Conservation (phyloP, 2,329 filamentous ascomycete species). For the Talaromyces sp. region DNA sequence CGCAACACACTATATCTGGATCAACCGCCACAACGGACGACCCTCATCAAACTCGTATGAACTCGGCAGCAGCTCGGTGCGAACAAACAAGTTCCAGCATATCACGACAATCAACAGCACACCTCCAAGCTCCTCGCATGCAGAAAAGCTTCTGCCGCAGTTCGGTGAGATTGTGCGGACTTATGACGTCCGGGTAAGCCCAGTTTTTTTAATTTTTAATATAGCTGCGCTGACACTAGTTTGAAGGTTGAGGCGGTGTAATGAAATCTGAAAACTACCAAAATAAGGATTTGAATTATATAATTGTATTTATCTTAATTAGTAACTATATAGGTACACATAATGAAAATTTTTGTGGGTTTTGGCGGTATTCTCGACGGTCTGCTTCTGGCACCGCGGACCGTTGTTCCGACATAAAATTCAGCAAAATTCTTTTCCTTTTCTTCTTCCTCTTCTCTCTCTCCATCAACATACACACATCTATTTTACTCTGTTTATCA, state of each 20-base stretch:
- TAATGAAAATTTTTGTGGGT: background rate
- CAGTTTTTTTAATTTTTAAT: background rate
- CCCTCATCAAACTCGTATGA: slow-evolving; percentile 7
- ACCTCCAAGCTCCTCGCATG: background rate
- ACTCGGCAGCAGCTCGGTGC: background rate
- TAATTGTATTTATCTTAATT: background rate
- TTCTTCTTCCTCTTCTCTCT: too few relatives aligned
- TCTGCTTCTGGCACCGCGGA: too few relatives aligned
- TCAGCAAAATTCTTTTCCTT: too few relatives aligned
- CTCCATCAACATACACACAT: too few relatives aligned
- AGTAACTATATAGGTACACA: background rate
- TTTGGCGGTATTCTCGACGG: too few relatives aligned
- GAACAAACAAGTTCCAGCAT: background rate
- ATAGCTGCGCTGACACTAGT: background rate
- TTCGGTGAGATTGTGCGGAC: background rate
- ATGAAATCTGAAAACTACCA: background rate
- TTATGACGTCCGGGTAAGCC: background rate
- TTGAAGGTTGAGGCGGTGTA: background rate
- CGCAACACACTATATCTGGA: slow-evolving; percentile 9
- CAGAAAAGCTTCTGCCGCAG: background rate
- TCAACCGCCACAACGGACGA: slow-evolving; percentile 15
- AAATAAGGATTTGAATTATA: background rate
- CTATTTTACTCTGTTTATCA: too few relatives aligned
- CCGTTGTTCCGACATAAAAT: too few relatives aligned
- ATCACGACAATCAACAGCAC: background rate